Percentiles rank a stretch among this genome's conserved stretches.
phyloP scores from a whole-genome alignment of 116 monocot genomes.

The Trichopus zeylanicus region DNA sequence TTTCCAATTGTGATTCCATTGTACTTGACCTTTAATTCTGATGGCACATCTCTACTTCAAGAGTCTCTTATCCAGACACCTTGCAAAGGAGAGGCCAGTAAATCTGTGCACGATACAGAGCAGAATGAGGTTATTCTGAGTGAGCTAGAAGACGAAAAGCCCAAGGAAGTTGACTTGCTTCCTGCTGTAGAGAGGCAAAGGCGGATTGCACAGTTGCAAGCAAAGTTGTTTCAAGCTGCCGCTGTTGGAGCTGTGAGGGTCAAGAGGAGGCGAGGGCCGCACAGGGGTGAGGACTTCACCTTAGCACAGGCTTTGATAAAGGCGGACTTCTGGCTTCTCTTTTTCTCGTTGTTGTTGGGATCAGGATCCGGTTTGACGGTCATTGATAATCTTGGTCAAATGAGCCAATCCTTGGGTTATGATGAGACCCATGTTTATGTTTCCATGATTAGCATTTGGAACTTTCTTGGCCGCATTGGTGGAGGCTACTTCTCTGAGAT shows the following conservation, averaged over 20 bases:
- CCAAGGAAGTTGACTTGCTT: constrained; percentile 80
- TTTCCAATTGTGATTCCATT: constrained; percentile 64
- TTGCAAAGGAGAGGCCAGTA: constrained; percentile 34
- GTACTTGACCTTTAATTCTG: constrained; percentile 27
- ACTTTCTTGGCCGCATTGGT: constrained; percentile 35
- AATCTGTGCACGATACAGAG: constrained; percentile 12
- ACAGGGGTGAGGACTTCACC: constrained; percentile 45
- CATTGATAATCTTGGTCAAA: constrained; percentile 41
- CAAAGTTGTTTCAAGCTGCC: constrained; percentile 69
- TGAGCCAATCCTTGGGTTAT: constrained; percentile 28
- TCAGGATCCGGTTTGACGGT: constrained; percentile 37
- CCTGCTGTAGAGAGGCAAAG: constrained; percentile 71
- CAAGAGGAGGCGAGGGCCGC: constrained; percentile 70
- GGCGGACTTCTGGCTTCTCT: constrained; percentile 38
- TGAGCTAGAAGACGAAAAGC: constrained; percentile 93
- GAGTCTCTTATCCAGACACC: constrained; percentile 30
- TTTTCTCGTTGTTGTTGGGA: constrained; percentile 26
- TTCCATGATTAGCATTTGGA: constrained; percentile 45
- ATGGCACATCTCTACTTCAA: constrained; percentile 22
- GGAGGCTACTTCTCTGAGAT: constrained; percentile 38
- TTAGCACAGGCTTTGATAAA: constrained; percentile 35
- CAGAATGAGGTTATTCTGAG: constrained; percentile 57
- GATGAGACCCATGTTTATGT: constrained; percentile 31
- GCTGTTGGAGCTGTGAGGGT: constrained; percentile 75
- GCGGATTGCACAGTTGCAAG: constrained; percentile 63